Evolutionary conservation across 305 asterid species (phyloP).

Genomic region (Fraxinus sp.): DNA sequence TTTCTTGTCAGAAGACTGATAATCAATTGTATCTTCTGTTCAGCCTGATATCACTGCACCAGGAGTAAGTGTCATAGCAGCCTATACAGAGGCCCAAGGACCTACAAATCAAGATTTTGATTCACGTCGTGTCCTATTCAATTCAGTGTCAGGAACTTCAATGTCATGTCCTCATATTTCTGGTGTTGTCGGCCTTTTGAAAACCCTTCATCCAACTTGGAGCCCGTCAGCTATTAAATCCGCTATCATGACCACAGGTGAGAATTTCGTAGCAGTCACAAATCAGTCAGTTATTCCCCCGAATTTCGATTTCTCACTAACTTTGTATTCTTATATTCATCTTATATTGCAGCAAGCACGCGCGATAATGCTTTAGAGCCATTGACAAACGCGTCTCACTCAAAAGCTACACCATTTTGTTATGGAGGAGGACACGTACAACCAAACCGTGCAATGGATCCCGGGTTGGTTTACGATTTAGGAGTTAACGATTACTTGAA

Average conservation of each 20-base stretch:
- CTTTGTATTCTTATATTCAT: neutral
- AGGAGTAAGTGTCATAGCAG: constrained; percentile 81
- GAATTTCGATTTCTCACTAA: neutral
- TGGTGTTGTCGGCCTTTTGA: constrained; percentile 78
- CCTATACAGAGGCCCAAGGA: constrained; percentile 65
- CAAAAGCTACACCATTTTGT: constrained; percentile 69
- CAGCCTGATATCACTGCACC: constrained; percentile 98
- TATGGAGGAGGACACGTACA: constrained; percentile 89
- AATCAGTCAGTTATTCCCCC: neutral
- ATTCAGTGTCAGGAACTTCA: constrained; percentile 76
- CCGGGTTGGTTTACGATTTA: constrained; percentile 81
- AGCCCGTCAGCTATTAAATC: constrained; percentile 92
- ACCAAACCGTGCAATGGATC: constrained; percentile 91
- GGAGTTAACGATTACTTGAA: constrained; percentile 47
- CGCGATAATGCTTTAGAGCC: constrained; percentile 58
- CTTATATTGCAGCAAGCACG: constrained; percentile 50
- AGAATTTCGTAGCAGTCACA: neutral
- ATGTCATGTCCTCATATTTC: constrained; percentile 93
- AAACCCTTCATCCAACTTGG: constrained; percentile 80
- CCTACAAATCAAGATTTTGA: constrained; percentile 65
- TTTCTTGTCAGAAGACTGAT: neutral
- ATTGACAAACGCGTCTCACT: constrained; percentile 48
- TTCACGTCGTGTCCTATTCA: constrained; percentile 50
- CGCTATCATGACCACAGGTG: constrained; percentile 80
- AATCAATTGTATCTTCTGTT: neutral